A percentile compares a stretch with the other conserved stretches of the same genome.
These are phyloP conservation scores for Lolium rigidum DNA, from an alignment of 176 grass and related monocot species.

Conservation along the genomic window DNA sequence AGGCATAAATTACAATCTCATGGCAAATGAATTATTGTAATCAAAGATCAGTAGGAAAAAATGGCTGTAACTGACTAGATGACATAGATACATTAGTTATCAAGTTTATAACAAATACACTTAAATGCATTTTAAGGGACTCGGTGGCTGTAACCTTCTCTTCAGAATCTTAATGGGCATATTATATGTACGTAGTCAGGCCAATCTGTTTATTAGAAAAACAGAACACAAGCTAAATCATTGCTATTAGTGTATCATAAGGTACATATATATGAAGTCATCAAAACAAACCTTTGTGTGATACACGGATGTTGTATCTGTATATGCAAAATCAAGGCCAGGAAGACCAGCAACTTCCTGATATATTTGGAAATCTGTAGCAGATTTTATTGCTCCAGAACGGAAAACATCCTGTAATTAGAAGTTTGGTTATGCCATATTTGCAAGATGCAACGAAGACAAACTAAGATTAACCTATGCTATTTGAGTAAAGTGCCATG, in stretches of 20 bases:
- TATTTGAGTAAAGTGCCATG: constrained; percentile 16
- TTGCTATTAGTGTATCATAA: constrained; percentile 15
- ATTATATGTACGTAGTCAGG: neutral
- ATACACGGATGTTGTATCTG: constrained; percentile 91
- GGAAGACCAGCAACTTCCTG: constrained; percentile 87
- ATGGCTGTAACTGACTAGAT: neutral
- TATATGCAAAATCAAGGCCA: constrained; percentile 98
- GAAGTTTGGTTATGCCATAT: constrained; percentile 24
- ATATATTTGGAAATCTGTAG: constrained; percentile 98
- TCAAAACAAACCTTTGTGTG: constrained; percentile 83
- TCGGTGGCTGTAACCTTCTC: neutral
- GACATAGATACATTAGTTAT: neutral
- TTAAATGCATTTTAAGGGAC: constrained; percentile 20
- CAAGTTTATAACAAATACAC: neutral
- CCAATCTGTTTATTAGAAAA: neutral
- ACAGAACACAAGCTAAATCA: constrained; percentile 4
- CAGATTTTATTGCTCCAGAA: constrained; percentile 97
- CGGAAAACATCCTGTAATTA: constrained; percentile 77
- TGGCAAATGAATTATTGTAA: neutral
- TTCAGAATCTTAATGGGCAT: neutral
- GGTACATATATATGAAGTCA: constrained; percentile 16
- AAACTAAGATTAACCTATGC: neutral
- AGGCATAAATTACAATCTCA: neutral
- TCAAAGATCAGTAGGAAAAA: constrained; percentile 20
- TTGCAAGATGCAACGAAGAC: constrained; percentile 9